Base-by-base conservation (phyloP, 768 basidiomycete genomes). In the Pleurotus platypus region DNA sequence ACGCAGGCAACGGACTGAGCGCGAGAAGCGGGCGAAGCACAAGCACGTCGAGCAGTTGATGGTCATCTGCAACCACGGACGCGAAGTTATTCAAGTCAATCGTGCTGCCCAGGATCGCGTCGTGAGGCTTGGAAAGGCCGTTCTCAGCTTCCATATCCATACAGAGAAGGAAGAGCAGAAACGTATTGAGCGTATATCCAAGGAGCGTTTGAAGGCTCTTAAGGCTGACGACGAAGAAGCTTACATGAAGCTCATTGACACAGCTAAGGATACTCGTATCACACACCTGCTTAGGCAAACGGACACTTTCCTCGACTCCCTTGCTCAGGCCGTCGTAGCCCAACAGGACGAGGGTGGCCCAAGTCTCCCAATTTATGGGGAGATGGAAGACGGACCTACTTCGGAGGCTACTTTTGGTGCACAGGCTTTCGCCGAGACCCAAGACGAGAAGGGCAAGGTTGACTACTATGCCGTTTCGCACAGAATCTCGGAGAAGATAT, bases 141-240 rank as follows among this genome's bases (percentile, higher is more conserved):
- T 99, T 5, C 73, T 90, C 61, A 83, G 75, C 57, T 92, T 95
- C 79, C 97, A 99, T 69, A 77, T 77, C 13, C 85, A 87, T 61
- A 94, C 94, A 1, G 97, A 99, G 77, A 95, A 93, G 77, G 96
- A 98, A 72, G 97, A 99, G 70, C 92, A 95, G 82, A 94, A 94
- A 70, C 84, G 96, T 24, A 90, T 99, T 62, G 97, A 98, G 74
- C 80, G 94, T 56, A 86, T 99, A 46, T 87, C 90, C 46, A 98
- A 98, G 77, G 97, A 98, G 71, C 94, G 95, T 91, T 76, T 99
- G 61, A 94, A 92, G 76, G 97, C 96, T 6, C 85, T 98, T 63
- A 94, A 96, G 74, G 90, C 90, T 26, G 95, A 98, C 67, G 96
- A 99, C 75, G 97, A 99, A 77, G 97, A 98, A 73, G 95, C 93